phyloP scores from a whole-genome alignment of 2,329 filamentous ascomycete species.

The Botryotinia narcissicola region DNA sequence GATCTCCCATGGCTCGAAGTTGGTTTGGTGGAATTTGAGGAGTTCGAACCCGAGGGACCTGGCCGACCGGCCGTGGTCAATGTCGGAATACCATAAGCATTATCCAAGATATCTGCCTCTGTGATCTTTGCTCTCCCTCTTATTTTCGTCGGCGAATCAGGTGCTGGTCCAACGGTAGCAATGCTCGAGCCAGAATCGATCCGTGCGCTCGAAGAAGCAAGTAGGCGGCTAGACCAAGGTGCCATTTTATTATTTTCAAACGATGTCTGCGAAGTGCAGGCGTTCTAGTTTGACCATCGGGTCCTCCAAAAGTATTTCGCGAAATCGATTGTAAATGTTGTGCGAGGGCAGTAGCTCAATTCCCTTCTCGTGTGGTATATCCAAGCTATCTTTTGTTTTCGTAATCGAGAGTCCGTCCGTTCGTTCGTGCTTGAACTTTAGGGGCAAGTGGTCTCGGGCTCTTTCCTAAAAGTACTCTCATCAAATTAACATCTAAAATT shows the following conservation, averaged over 20 bases:
- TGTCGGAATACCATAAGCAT: constrained; percentile 37
- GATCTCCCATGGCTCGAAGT: constrained; percentile 44
- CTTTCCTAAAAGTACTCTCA: not conserved
- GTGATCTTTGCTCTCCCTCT: constrained; percentile 29
- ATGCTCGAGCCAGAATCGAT: constrained; percentile 26
- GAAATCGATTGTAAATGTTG: constrained; percentile 21
- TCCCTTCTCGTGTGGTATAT: constrained; percentile 6
- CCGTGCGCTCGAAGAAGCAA: constrained; percentile 34
- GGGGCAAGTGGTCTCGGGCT: not conserved
- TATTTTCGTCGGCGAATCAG: constrained; percentile 9
- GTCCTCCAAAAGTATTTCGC: constrained; percentile 22
- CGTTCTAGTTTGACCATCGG: constrained; percentile 16
- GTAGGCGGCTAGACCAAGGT: constrained; percentile 37
- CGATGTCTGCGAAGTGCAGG: constrained; percentile 15
- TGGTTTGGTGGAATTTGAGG: constrained; percentile 21
- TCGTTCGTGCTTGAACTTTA: constrained; percentile 17
- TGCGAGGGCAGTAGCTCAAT: constrained; percentile 18
- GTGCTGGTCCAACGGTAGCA: constrained; percentile 1
- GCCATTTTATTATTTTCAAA: constrained; percentile 32
- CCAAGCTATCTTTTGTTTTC: constrained; percentile 15
- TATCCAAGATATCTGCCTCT: constrained; percentile 37
- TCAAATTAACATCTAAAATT: constrained; percentile 9
- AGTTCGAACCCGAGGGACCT: constrained; percentile 21
- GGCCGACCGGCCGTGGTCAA: constrained; percentile 9
- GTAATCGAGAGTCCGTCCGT: constrained; percentile 14